These are phyloP conservation scores for Debaryomyces sp. DNA, from an alignment of 1,139 yeast genomes.

Conservation along the genomic window DNA sequence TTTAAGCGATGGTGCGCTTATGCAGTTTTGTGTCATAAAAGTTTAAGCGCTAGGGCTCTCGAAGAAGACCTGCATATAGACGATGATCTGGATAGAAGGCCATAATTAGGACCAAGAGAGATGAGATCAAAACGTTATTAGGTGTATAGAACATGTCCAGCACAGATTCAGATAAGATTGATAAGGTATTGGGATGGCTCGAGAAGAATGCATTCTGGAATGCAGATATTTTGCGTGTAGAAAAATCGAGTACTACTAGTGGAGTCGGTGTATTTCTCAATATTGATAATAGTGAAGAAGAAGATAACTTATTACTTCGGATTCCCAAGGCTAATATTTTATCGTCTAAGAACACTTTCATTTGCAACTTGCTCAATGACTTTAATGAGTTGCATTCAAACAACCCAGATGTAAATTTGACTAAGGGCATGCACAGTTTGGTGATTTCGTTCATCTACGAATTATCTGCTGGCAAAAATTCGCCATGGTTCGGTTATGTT, in stretches of 20 bases:
- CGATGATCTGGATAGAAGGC: neutral
- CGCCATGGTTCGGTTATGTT: slow-evolving; percentile 81
- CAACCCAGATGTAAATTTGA: slow-evolving; percentile 34
- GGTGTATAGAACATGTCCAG: slow-evolving; percentile 14
- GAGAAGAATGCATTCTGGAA: slow-evolving; percentile 53
- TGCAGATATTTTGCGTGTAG: slow-evolving; percentile 45
- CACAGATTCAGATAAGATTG: slow-evolving; percentile 11
- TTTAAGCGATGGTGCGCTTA: neutral
- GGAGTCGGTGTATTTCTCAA: slow-evolving; percentile 72
- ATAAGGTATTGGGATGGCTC: slow-evolving; percentile 43
- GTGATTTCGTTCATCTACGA: slow-evolving; percentile 77
- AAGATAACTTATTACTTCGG: slow-evolving; percentile 38
- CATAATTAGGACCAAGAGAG: neutral
- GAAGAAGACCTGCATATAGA: neutral
- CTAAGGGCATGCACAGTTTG: slow-evolving; percentile 63
- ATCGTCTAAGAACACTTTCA: slow-evolving; percentile 60
- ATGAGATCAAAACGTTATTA: neutral
- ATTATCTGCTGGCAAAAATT: slow-evolving; percentile 44
- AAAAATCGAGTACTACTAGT: slow-evolving; percentile 50
- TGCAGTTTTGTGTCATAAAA: neutral
- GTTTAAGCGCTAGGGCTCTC: slow-evolving; percentile 1
- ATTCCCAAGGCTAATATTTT: slow-evolving; percentile 57
- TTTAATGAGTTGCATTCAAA: slow-evolving; percentile 48
- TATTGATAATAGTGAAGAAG: slow-evolving; percentile 30
- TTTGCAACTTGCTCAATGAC: slow-evolving; percentile 70